Evolutionary conservation across 805 yeast species (phyloP), one percentile per base, ranked within the genome.

Genomic region (Candida krabiensis): DNA sequence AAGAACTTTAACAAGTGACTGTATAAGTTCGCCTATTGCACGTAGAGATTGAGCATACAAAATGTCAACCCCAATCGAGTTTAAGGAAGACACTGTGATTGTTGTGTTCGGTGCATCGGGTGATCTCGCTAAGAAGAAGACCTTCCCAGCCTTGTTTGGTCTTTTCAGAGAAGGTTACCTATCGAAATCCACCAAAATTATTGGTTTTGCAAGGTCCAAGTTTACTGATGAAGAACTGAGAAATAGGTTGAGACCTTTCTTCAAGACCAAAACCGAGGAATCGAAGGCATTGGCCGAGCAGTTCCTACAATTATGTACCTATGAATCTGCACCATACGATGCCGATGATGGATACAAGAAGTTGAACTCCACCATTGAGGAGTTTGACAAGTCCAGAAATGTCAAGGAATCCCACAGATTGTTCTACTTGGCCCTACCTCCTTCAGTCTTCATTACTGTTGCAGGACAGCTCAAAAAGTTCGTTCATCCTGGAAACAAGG

Each of bases 31-130:
- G n/a, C n/a, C n/a, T n/a, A n/a, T n/a, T n/a, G n/a, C n/a, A n/a
- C n/a, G n/a, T n/a, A n/a, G n/a, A n/a, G n/a, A n/a, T n/a, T n/a
- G n/a, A n/a, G n/a, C n/a, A n/a, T 22, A 12, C 4, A 28, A 16
- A 15, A 52, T 50, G 51, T 45, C 53, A 24, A 22, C 39, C 33
- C 44, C 55, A 9, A 50, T 56, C 35, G 53, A 71, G 42, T 85
- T 84, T 61, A 80, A 76, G 43, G 77, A 83, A 47, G 68, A 84
- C 64, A 80, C 86, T 7, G 71, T 79, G 29, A 73, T 90, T 53
- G 86, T 83, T 19, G 95, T 90, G 21, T 85, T 89, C 54, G 97
- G 97, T 37, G 97, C 97, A 30, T 86, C 95, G 16, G 97, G 97
- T 36, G 96, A 90, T 63, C 71, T 90, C 49, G 96, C 96, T 39